Evolutionary conservation across 2,329 filamentous ascomycete genomes (phyloP).

Genomic region (Neobulgaria alba): DNA sequence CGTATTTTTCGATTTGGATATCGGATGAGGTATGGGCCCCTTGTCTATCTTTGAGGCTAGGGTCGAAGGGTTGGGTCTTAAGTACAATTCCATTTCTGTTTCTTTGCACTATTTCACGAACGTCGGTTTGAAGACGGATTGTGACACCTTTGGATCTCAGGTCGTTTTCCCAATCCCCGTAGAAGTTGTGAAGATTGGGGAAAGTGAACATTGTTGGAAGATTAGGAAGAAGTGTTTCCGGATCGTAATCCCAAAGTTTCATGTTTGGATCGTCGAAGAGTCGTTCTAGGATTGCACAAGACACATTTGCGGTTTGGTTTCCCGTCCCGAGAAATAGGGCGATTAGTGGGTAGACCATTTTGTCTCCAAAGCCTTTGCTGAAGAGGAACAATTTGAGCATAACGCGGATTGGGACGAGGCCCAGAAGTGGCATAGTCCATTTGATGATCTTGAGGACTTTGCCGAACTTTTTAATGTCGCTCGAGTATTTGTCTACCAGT

Average conservation of each 20-base stretch:
- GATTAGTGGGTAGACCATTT: constrained; percentile 61
- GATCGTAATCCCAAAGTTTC: constrained; percentile 53
- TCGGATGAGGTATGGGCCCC: constrained; percentile 27
- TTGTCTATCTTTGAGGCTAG: constrained; percentile 3
- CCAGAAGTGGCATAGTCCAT: constrained; percentile 51
- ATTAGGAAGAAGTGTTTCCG: constrained; percentile 46
- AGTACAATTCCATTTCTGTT: constrained; percentile 44
- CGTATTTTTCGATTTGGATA: constrained; percentile 46
- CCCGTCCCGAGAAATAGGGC: constrained; percentile 65
- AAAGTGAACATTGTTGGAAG: constrained; percentile 59
- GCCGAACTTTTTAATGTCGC: constrained; percentile 44
- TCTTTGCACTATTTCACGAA: constrained; percentile 43
- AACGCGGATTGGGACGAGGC: constrained; percentile 52
- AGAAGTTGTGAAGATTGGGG: constrained; percentile 52
- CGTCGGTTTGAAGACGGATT: constrained; percentile 47
- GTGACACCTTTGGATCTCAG: constrained; percentile 46
- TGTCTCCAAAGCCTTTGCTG: constrained; percentile 60
- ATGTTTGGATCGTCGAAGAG: constrained; percentile 49
- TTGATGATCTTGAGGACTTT: constrained; percentile 35
- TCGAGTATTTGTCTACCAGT: constrained; percentile 44
- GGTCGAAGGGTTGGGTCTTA: no score
- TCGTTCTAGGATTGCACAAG: constrained; percentile 56
- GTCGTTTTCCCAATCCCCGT: constrained; percentile 36
- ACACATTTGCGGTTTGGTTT: constrained; percentile 65
- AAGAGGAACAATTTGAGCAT: constrained; percentile 62